These are phyloP conservation scores for Astragalus membranaceus DNA, from an alignment of 306 rosid genomes.

Conservation along the genomic window DNA sequence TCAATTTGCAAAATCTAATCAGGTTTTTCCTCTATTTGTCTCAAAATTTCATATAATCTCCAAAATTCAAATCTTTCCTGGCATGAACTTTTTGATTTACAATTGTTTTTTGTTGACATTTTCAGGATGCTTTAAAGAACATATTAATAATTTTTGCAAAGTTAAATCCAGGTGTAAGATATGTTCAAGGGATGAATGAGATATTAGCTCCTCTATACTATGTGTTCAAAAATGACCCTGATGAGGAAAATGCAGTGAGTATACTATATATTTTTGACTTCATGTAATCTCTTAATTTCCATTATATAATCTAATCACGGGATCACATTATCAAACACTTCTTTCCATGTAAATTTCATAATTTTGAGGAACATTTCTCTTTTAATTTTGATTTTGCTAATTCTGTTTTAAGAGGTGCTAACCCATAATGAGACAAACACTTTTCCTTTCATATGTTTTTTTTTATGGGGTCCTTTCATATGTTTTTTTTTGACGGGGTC, in stretches of 20 bases:
- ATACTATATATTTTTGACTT: background rate
- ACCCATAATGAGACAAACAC: background rate
- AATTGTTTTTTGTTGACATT: constrained; percentile 11
- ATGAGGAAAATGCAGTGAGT: constrained; percentile 82
- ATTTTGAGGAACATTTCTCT: background rate
- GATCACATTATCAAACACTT: background rate
- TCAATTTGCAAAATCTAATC: constrained; percentile 77
- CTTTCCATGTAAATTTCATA: constrained; percentile 1
- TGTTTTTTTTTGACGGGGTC: too few relatives aligned
- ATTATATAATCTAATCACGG: background rate
- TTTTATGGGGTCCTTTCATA: too few relatives aligned
- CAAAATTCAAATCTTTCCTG: background rate
- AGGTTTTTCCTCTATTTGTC: constrained; percentile 39
- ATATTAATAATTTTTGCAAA: constrained; percentile 83
- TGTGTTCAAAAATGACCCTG: constrained; percentile 84
- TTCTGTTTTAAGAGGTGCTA: background rate
- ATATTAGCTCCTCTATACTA: constrained; percentile 89
- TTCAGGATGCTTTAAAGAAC: constrained; percentile 85
- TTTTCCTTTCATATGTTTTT: constrained; percentile 11
- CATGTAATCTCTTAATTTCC: background rate
- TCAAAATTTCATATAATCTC: constrained; percentile 3
- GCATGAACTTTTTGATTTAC: constrained; percentile 15
- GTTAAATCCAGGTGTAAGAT: constrained; percentile 95
- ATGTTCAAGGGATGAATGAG: constrained; percentile 99
- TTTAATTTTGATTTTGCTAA: background rate